Evolutionary conservation across 1,284 basidiomycete species (phyloP).

Genomic region (Takashimella koratensis): DNA sequence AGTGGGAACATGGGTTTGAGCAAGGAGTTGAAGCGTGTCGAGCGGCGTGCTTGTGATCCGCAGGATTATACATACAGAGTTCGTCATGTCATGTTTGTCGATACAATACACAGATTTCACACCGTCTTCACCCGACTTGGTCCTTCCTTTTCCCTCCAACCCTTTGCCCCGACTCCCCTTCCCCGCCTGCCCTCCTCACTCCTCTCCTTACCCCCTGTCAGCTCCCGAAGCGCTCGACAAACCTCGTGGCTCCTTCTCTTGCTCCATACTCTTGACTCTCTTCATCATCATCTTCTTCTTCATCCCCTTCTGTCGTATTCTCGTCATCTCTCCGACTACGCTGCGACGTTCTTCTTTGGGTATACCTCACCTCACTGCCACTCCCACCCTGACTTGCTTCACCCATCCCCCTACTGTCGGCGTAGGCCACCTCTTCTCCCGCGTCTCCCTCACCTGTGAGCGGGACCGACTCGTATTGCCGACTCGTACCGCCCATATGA

Average conservation of each 20-base stretch:
- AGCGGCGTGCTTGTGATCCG: too few species aligned
- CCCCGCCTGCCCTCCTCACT: too few species aligned
- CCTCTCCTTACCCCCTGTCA: too few species aligned
- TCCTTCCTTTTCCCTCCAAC: not conserved
- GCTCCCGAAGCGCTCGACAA: too few species aligned
- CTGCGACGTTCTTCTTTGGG: not conserved
- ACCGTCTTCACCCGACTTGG: too few species aligned
- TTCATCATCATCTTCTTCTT: not conserved
- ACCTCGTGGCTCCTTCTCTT: not conserved
- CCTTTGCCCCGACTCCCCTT: too few species aligned
- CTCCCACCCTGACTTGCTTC: not conserved
- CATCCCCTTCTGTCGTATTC: not conserved
- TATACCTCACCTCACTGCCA: not conserved
- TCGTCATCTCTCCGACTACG: not conserved
- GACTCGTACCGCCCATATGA: not conserved
- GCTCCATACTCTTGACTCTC: not conserved
- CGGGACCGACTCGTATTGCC: not conserved
- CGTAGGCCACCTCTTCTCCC: too few species aligned
- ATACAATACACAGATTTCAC: too few species aligned
- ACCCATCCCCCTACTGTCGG: too few species aligned
- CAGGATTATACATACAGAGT: too few species aligned
- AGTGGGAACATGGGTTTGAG: constrained; percentile 61
- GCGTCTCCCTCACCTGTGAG: too few species aligned
- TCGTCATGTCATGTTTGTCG: too few species aligned
- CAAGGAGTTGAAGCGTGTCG: constrained; percentile 51